Base-by-base conservation (phyloP, 768 basidiomycete genomes). In the Gyrodon lividus region DNA sequence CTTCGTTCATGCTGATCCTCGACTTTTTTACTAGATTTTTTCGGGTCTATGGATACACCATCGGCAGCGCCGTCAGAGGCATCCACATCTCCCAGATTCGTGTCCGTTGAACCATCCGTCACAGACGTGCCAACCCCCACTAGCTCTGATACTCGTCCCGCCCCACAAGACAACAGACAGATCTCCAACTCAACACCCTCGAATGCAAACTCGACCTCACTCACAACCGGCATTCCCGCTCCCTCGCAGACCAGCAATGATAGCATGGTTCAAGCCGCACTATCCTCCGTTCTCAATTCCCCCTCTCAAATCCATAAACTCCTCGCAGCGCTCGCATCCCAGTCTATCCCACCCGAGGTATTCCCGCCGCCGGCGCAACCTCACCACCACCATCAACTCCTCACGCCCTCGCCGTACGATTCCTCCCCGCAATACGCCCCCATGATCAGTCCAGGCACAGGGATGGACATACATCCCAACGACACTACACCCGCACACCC, bases 271-370 rank as follows among this genome's bases (percentile, higher is more conserved):
- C 79, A 82, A 55, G 64, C 72, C 9, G 71, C 80, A 7, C 69
- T 85, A 31, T 74, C 79, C 41, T 78, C 79, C 50, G 70, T 86
- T 22, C 64, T 74, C 44, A 72, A 60, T 37, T 73, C 79, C 0
- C 82, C 83, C 0, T 59, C 65, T 1, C 82, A 86, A 58, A 74
- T 87, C 46, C 83, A 86, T 53, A 77, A 80, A 47, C 68, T 87
- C 7, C 68, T 85, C 16, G 69, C 73, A 0, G 73, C 77, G 0
- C 70, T 84, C 1, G 57, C 64, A 54, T 46, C 63, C 12, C 65
- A 61, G 43, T 55, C 64, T 1, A 56, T 68, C 39, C 40, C 54
- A 26, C 50, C 59, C 13, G 64, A 70, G 2, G 51, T 58, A 23
- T 51, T 70, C 19, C 43, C 68, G 2, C 42, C 51, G 19, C 22